phyloP scores from a whole-genome alignment of 768 basidiomycete species.

The Pleurotus citrinopileatus region DNA sequence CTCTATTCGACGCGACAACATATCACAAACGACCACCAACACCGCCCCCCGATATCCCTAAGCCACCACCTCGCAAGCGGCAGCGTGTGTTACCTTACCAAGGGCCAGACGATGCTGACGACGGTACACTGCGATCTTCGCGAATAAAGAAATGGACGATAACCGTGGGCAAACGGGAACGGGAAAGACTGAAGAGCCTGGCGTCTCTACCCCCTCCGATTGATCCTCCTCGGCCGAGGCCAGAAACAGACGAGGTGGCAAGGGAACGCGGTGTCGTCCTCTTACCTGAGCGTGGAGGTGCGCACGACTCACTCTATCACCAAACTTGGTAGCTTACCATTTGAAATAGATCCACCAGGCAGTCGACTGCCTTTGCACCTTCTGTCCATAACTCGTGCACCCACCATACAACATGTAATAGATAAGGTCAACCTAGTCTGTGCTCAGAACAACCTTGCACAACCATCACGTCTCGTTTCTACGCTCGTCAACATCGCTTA shows the following conservation, averaged over 20 bases:
- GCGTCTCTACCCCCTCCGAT: constrained; percentile 35
- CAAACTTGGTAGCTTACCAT: not conserved
- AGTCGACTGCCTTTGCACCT: constrained; percentile 70
- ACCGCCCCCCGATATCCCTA: constrained; percentile 64
- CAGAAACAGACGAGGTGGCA: constrained; percentile 63
- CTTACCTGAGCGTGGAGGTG: constrained; percentile 65
- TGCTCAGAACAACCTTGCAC: constrained; percentile 67
- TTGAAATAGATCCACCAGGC: constrained; percentile 58
- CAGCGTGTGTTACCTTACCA: constrained; percentile 75
- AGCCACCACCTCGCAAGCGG: constrained; percentile 62
- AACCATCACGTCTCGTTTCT: constrained; percentile 61
- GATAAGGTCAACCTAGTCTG: constrained; percentile 82
- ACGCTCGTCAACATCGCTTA: constrained; percentile 74
- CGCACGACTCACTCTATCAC: constrained; percentile 13
- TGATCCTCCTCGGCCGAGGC: constrained; percentile 43
- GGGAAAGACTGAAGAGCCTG: constrained; percentile 62
- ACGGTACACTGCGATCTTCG: constrained; percentile 53
- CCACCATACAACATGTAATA: constrained; percentile 72
- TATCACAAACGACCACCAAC: constrained; percentile 66
- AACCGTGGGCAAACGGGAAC: constrained; percentile 68
- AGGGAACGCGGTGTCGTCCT: constrained; percentile 67
- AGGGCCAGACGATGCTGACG: constrained; percentile 53
- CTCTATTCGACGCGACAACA: constrained; percentile 73
- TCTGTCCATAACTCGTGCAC: constrained; percentile 69
- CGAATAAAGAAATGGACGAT: constrained; percentile 76